A percentile compares a stretch with the other conserved stretches of the same genome.
Conservation (phyloP, 1,284 basidiomycete genomes). For the Leccinum pachyderme region DNA sequence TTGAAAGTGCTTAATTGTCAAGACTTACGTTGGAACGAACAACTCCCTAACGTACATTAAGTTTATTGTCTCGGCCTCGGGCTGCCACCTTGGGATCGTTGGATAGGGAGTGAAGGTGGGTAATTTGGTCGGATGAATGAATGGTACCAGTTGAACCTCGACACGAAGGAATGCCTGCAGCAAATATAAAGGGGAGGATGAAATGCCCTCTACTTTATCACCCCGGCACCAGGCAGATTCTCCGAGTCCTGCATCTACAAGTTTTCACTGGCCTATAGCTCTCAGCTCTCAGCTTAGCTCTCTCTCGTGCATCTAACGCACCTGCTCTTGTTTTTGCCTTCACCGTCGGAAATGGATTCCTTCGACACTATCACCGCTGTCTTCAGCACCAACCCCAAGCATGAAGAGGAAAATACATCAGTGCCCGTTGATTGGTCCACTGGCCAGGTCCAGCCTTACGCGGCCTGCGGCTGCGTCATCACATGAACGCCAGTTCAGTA, state of each 20-base stretch:
- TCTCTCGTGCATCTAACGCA: neutral
- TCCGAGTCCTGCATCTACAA: neutral
- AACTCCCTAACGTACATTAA: neutral
- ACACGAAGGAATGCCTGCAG: neutral
- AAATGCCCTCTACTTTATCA: neutral
- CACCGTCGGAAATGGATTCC: conserved; percentile 21
- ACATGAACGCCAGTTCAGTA: conserved; percentile 10
- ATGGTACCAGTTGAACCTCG: neutral
- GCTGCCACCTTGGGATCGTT: conserved; percentile 2
- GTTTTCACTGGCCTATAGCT: neutral
- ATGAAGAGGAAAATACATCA: conserved; percentile 2
- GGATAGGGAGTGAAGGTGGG: neutral
- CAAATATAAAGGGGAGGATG: conserved; percentile 19
- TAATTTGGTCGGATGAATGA: neutral
- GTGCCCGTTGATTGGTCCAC: conserved; percentile 14
- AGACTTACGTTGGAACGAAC: conserved; percentile 10
- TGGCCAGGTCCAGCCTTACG: too few relatives aligned
- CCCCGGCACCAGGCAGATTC: conserved; percentile 1
- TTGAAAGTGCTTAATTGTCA: conserved; percentile 22
- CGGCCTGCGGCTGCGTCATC: conserved; percentile 15
- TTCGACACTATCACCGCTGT: conserved; percentile 17
- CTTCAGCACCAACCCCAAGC: conserved; percentile 9
- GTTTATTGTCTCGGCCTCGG: conserved; percentile 19
- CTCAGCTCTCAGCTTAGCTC: neutral
- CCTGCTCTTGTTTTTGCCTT: neutral